phyloP scores from a whole-genome alignment of 2,329 filamentous ascomycete species.

The Paraconiothyrium brasiliense region DNA sequence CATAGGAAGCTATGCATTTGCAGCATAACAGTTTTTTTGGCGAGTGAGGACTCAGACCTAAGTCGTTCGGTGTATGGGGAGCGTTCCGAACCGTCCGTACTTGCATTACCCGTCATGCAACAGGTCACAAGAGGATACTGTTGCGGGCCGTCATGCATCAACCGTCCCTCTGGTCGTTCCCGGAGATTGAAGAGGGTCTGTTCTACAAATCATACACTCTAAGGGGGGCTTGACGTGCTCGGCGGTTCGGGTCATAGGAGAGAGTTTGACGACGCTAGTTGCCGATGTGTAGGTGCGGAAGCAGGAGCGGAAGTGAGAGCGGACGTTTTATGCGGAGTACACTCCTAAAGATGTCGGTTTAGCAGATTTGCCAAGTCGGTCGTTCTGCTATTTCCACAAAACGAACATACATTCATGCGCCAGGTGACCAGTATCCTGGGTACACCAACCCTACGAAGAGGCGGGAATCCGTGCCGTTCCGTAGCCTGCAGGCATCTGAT shows the following conservation, averaged over 20 bases:
- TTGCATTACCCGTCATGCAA: neutral
- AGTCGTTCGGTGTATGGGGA: neutral
- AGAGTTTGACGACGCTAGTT: neutral
- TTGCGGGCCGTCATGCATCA: neutral
- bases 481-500: neutral
- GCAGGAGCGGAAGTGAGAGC: constrained; percentile 2
- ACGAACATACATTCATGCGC: neutral
- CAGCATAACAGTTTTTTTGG: constrained; percentile 9
- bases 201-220: neutral
- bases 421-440: constrained; percentile 1
- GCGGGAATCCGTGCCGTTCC: constrained; percentile 4
- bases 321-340: neutral
- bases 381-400: neutral
- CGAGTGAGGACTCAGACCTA: neutral
- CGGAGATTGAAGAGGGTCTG: neutral
- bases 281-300: constrained; percentile 3
- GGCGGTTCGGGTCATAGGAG: neutral
- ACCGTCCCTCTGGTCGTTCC: neutral
- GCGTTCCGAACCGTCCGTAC: neutral
- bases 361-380: neutral
- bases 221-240: neutral
- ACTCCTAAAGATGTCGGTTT: neutral
- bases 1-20: constrained; percentile 28
- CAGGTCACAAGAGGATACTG: neutral
- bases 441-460: neutral